Percentiles rank a stretch among this genome's conserved stretches.
Evolutionary conservation across 2,329 filamentous ascomycete species (phyloP).

Genomic region (Verticillium isaacii): DNA sequence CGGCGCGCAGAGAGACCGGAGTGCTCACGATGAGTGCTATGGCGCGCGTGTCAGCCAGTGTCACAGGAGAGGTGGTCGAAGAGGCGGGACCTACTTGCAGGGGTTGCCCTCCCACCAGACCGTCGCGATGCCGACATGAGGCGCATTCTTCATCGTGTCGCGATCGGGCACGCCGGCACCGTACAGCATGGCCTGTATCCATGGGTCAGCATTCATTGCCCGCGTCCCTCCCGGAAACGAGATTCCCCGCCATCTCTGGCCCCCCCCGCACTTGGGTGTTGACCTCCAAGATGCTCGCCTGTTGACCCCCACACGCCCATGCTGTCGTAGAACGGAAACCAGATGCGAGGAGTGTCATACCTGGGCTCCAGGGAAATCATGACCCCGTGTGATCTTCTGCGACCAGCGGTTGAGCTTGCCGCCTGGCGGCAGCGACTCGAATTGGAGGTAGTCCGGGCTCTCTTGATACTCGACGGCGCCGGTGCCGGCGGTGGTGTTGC

Average conservation of each 20-base stretch:
- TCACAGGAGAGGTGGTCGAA: background rate
- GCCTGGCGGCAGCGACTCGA: constrained; percentile 45
- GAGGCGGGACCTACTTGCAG: constrained; percentile 66
- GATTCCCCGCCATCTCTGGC: background rate
- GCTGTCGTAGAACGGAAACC: background rate
- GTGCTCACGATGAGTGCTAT: constrained; percentile 35
- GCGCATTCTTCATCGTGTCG: constrained; percentile 81
- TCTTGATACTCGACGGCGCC: constrained; percentile 28
- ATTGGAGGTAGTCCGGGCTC: constrained; percentile 49
- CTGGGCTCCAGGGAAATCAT: constrained; percentile 91
- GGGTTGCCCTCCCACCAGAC: constrained; percentile 99
- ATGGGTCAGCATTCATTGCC: background rate
- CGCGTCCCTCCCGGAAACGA: background rate
- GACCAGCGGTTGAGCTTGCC: constrained; percentile 78
- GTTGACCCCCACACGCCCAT: background rate
- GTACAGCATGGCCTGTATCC: constrained; percentile 80
- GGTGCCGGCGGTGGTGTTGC: background rate
- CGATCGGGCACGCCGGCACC: constrained; percentile 81
- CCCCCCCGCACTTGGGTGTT: constrained; percentile 4
- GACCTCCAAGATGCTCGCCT: background rate
- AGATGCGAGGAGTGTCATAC: constrained; percentile 35
- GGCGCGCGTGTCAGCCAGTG: background rate
- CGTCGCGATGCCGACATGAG: constrained; percentile 85
- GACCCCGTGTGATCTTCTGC: constrained; percentile 70
- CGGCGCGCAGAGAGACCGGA: background rate